A percentile compares a stretch with the other conserved stretches of the same genome.
Evolutionary conservation across 169 alveolate genomes (phyloP).

Genomic region (Eimeria necatrix): DNA sequence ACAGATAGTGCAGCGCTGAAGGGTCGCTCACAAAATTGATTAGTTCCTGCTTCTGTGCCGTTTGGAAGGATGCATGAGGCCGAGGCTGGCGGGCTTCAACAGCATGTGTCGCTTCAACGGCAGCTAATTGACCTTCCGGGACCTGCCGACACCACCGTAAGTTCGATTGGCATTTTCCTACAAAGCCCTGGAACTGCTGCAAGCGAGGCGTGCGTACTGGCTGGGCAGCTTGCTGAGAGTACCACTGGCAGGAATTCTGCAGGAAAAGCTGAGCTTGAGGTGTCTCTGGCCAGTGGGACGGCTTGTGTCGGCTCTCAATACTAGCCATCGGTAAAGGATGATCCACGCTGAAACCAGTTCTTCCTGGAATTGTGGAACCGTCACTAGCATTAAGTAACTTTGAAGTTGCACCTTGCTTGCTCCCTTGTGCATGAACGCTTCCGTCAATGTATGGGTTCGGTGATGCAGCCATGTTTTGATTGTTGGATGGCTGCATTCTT

Average conservation of each 20-base stretch:
- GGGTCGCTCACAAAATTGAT: background rate
- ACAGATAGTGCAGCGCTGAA: conserved; percentile 13
- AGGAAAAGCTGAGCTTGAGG: background rate
- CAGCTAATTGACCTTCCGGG: background rate
- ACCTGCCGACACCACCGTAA: background rate
- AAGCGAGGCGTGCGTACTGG: background rate
- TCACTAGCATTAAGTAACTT: background rate
- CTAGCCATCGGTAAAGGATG: background rate
- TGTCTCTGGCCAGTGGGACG: background rate
- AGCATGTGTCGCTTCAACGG: background rate
- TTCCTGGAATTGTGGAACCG: background rate
- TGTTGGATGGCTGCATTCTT: background rate
- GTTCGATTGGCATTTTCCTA: background rate
- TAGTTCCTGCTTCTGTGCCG: background rate
- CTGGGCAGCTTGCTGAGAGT: background rate
- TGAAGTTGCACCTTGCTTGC: background rate
- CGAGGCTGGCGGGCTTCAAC: background rate
- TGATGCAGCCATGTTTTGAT: background rate
- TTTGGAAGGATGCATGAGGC: background rate
- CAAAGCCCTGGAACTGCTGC: background rate
- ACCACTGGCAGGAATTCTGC: background rate
- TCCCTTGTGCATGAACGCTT: background rate
- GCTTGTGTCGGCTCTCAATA: background rate
- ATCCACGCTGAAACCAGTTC: background rate
- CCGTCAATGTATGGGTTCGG: background rate